Conservation (phyloP, 176 grass and related monocot species). For the Avena insularis region DNA sequence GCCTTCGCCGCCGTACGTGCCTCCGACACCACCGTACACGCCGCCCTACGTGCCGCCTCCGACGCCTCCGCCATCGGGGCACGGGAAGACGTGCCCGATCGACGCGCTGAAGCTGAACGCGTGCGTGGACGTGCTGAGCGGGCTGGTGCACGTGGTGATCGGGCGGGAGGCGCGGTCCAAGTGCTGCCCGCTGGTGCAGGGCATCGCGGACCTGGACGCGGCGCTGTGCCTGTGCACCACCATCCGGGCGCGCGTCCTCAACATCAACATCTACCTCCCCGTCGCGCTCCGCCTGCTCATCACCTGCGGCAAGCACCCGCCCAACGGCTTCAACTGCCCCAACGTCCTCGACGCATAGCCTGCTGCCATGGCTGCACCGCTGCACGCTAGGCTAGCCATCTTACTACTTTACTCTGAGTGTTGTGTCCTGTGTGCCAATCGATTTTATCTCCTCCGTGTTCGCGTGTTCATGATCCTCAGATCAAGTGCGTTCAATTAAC, state of each 20-base stretch:
- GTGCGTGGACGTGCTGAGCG: constrained; percentile 79
- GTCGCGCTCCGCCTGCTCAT: constrained; percentile 76
- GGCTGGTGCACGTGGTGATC: constrained; percentile 76
- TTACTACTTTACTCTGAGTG: not conserved
- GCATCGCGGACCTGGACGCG: constrained; percentile 79
- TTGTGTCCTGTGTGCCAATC: not conserved
- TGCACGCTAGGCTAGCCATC: not conserved
- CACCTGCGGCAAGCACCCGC: constrained; percentile 73
- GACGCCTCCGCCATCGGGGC: constrained; percentile 22
- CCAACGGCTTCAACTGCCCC: constrained; percentile 65
- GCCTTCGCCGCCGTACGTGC: not conserved
- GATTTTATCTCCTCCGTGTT: not conserved
- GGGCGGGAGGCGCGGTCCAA: constrained; percentile 52
- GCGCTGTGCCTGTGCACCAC: constrained; percentile 89
- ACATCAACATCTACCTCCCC: constrained; percentile 72
- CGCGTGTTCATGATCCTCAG: not conserved
- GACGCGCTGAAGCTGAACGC: constrained; percentile 79
- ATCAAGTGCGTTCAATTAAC: not conserved
- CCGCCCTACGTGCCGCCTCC: constrained; percentile 15
- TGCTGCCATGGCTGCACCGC: not conserved
- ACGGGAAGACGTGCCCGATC: constrained; percentile 52
- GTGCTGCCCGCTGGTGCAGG: constrained; percentile 76
- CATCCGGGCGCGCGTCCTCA: constrained; percentile 61
- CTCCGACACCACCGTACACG: not conserved
- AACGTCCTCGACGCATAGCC: constrained; percentile 35